phyloP scores from a whole-genome alignment of 23 red algal species.

The Cyanidium caldarium region DNA sequence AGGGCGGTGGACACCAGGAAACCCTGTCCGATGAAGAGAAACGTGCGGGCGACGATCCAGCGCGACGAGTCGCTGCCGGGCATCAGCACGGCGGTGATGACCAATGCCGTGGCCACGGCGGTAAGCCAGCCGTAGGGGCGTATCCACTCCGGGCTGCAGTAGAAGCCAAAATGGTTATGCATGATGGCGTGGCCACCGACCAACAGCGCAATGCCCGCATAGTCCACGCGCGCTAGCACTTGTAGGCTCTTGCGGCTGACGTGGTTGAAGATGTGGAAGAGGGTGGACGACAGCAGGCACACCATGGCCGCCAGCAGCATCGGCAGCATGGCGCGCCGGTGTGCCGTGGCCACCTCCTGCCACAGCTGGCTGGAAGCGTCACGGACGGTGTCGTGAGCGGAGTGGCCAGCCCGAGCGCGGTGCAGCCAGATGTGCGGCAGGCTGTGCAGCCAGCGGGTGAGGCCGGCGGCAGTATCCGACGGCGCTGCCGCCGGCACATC shows the following conservation, averaged over 20 bases:
- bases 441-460: no score
- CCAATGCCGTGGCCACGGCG: neutral
- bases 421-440: no score
- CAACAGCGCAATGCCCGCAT: constrained; percentile 43
- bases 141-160: constrained; percentile 22
- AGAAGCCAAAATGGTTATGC: constrained; percentile 35
- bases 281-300: constrained; percentile 36
- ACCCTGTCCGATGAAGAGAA: constrained; percentile 29
- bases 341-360: no score
- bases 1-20: constrained; percentile 13
- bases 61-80: constrained; percentile 18
- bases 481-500: no score
- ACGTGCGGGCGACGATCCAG: constrained; percentile 26
- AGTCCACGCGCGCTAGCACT: constrained; percentile 36
- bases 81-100: constrained; percentile 25
- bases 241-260: constrained; percentile 9
- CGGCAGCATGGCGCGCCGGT: neutral
- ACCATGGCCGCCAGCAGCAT: constrained; percentile 23
- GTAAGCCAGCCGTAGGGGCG: constrained; percentile 15
- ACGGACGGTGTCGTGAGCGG: no score
- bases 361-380: no score
- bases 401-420: no score
- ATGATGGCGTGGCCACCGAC: constrained; percentile 32
- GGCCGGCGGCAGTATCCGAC: no score
- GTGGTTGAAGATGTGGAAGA: constrained; percentile 39